Conservation (phyloP, 306 rosid species). For the Malus sylvestris region DNA sequence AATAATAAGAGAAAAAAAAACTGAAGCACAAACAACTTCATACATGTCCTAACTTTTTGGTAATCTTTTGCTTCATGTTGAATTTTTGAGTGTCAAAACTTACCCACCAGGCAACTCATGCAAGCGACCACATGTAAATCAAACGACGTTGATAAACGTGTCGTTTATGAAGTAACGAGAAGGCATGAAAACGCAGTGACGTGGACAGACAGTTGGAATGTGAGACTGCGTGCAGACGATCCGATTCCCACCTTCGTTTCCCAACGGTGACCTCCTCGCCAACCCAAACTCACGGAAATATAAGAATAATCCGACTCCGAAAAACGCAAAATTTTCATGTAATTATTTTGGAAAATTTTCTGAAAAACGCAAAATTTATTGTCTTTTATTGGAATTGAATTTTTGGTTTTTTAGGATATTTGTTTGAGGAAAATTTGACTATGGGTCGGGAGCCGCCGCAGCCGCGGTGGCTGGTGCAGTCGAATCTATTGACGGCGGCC, state of each 20-base stretch:
- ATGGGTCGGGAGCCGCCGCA: constrained; percentile 85
- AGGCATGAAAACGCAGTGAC: background rate
- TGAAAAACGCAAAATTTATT: background rate
- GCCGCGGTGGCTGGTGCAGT: constrained; percentile 85
- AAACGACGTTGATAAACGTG: background rate
- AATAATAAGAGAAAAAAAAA: no score
- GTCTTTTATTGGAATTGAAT: background rate
- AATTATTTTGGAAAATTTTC: no score
- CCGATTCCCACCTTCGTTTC: background rate
- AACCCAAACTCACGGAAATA: constrained; percentile 15
- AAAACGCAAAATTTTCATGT: no score
- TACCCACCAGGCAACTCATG: no score
- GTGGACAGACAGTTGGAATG: background rate
- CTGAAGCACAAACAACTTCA: no score
- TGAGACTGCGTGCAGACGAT: background rate
- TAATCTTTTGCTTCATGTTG: no score
- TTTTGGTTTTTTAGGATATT: constrained; percentile 49
- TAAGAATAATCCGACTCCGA: background rate
- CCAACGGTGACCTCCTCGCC: constrained; percentile 34
- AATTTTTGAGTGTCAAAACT: no score
- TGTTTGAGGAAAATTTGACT: constrained; percentile 94
- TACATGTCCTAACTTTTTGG: no score
- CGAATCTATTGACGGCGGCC: constrained; percentile 63
- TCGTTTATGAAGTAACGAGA: background rate
- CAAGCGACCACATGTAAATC: background rate